Evolutionary conservation across 2,329 filamentous ascomycete genomes (phyloP), one percentile per base, ranked within the genome.

Genomic region (Cladorrhinum sp.): DNA sequence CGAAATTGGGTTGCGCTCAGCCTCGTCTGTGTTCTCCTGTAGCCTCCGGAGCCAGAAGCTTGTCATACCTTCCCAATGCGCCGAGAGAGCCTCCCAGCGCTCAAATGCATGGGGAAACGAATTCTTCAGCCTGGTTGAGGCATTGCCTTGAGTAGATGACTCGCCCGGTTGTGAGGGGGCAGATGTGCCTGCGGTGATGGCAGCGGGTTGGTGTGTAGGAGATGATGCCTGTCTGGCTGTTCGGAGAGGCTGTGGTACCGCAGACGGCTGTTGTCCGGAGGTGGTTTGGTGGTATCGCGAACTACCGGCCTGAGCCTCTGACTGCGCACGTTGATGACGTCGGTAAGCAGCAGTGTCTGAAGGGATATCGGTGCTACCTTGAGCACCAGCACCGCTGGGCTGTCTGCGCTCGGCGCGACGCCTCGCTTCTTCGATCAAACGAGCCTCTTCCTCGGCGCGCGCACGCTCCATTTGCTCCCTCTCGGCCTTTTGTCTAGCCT

Each of bases 31-130:
- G 71, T 96, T 96, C 72, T 95, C 87, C 75, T 99, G 91, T 7
- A 99, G 80, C 67, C 92, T 88, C 51, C 92, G 89, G 65, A 99
- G 95, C 93, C 95, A 99, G 76, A 96, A 98, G 61, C 92, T 93
- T 0, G 95, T 98, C 61, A 99, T 81, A 3, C 95, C 95, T 74
- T 99, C 95, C 95, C 95, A 99, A 69, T 98, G 93, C 5, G 95
- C 96, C 0, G 95, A 99, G 2, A 99, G 78, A 0, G 91, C 93
- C 73, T 99, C 95, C 95, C 95, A 99, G 62, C 95, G 85, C 75
- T 99, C 93, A 70, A 99, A 99, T 0, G 95, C 95, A 75, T 98
- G 95, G 0, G 95, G 95, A 66, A 99, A 98, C 0, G 88, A 87
- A 51, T 89, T 91, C 60, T 86, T 80, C 56, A 82, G 74, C 55